Conservation (phyloP, 2,329 filamentous ascomycete species). For the Sarocladiaceae sp. region DNA sequence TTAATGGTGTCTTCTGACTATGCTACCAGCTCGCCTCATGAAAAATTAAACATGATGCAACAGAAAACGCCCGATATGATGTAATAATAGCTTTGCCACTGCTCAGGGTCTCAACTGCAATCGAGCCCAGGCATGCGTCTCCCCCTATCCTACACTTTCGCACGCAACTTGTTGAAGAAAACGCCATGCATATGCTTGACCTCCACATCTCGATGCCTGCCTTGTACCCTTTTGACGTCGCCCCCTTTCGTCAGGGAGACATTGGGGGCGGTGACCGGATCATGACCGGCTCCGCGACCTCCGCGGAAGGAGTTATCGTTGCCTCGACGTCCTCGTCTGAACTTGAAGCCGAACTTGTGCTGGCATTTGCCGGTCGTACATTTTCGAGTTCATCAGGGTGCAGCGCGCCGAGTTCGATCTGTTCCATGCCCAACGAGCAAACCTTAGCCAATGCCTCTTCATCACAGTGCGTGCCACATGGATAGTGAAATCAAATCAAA, state of each 20-base stretch:
- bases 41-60: no score
- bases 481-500: no score
- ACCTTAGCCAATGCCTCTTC: constrained; percentile 2
- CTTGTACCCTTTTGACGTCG: neutral
- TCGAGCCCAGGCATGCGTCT: neutral
- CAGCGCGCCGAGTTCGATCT: constrained; percentile 1
- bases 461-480: neutral
- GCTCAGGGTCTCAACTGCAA: no score
- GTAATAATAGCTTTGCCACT: no score
- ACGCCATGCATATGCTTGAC: neutral
- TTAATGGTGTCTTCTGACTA: no score
- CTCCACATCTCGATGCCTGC: neutral
- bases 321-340: neutral
- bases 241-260: neutral
- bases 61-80: no score
- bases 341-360: neutral
- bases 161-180: constrained; percentile 1
- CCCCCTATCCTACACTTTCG: neutral
- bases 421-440: neutral
- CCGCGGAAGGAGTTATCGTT: neutral
- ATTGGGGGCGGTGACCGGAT: neutral
- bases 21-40: no score
- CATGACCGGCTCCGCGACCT: neutral
- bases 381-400: neutral
- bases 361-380: neutral